Evolutionary conservation across 1,284 basidiomycete species (phyloP), one percentile per base, ranked within the genome.

Genomic region (Hemileia vastatrix): DNA sequence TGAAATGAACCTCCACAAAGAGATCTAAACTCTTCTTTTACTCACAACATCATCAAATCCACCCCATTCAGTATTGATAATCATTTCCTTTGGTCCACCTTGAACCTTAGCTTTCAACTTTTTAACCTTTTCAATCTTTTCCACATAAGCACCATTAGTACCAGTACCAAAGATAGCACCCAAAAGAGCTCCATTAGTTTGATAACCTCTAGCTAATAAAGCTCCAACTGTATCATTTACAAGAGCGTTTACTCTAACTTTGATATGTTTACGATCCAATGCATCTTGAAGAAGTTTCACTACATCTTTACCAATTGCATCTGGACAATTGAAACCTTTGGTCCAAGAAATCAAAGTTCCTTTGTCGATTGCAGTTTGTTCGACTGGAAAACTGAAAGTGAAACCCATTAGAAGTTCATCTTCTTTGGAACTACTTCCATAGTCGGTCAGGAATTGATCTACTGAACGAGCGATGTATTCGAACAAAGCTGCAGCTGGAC

Each of bases 51-150:
- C 93, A 77, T 95, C 88, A 77, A 95, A 93, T 43, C 84, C 91
- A 67, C 92, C 93, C 92, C 95, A 97, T 79, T 98, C 95, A 2
- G 90, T 90, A 79, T 98, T 98, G 66, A 98, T 83, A 64, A 97
- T 83, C 94, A 98, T 98, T 68, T 82, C 79, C 78, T 51, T 80
- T 81, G 4, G 81, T n/a, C n/a, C n/a, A n/a, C n/a, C n/a, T n/a
- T n/a, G n/a, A n/a, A n/a, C n/a, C 80, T 64, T 86, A 69, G 27
- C 74, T 83, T 18, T 82, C 3, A 93, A 79, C 77, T 97, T 97
- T 52, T 81, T 84, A 73, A 97, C 86, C 63, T 89, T 91, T 57
- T 83, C 77, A 4, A 93, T 81, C 69, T 87, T 81, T 76, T 97
- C 94, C 50, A 98, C 83, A 77, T 93, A 97, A 8, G 94, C 95